A percentile compares a stretch with the other conserved stretches of the same genome.
phyloP scores from a whole-genome alignment of 2,329 filamentous ascomycete genomes.

The Aspergillus novofumigatus region DNA sequence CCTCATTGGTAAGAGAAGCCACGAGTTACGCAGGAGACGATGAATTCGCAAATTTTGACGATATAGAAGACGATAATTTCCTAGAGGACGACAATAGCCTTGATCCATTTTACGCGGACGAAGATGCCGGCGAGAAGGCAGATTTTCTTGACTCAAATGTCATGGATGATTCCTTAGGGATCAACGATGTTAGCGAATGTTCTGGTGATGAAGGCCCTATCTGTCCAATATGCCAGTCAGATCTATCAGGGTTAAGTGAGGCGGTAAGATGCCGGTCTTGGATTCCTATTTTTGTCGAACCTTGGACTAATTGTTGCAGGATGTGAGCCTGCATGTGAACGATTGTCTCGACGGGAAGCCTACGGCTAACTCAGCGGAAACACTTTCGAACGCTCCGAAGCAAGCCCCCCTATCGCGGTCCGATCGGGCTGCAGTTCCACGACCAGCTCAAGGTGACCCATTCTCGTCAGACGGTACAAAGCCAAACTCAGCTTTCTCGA shows the following conservation, averaged over 20 bases:
- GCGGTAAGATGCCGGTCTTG: constrained; percentile 24
- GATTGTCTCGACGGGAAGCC: constrained; percentile 82
- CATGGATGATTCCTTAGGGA: constrained; percentile 15
- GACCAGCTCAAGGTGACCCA: constrained; percentile 76
- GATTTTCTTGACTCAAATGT: constrained; percentile 17
- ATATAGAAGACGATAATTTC: constrained; percentile 60
- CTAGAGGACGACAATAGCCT: constrained; percentile 60
- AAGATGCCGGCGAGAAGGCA: constrained; percentile 22
- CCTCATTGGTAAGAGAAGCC: constrained; percentile 48
- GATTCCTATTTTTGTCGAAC: not conserved
- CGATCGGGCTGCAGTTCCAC: constrained; percentile 64
- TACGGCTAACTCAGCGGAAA: constrained; percentile 47
- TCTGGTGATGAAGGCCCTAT: constrained; percentile 24
- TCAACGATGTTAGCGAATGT: constrained; percentile 15
- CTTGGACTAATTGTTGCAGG: constrained; percentile 43
- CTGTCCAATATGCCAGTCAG: constrained; percentile 76
- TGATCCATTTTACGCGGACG: constrained; percentile 56
- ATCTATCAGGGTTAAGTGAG: constrained; percentile 55
- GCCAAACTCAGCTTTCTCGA: constrained; percentile 73
- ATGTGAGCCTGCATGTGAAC: constrained; percentile 83
- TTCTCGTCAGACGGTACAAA: constrained; percentile 51
- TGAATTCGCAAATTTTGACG: constrained; percentile 53
- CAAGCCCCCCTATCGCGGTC: constrained; percentile 50
- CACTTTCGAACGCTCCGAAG: constrained; percentile 12
- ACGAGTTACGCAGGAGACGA: constrained; percentile 43